Evolutionary conservation across 148 eudicot genomes (phyloP).

Genomic region (Selenicereus undatus): DNA sequence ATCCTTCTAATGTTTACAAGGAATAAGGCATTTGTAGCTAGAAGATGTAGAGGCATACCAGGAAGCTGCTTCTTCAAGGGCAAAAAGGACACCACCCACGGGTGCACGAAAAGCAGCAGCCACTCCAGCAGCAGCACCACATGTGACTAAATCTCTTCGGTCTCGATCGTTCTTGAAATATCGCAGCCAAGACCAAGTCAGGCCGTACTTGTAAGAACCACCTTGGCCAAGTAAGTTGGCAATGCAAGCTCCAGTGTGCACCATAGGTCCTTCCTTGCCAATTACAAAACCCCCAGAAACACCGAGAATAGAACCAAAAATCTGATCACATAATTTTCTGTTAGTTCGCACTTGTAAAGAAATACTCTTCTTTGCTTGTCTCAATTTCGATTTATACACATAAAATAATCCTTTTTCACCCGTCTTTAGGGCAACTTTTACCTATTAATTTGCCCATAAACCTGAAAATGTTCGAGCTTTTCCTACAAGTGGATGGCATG

Average conservation of each 20-base stretch:
- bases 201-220: conserved; percentile 44
- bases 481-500: no score
- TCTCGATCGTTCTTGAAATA: conserved; percentile 57
- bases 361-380: not conserved
- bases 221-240: conserved; percentile 56
- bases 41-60: conserved; percentile 29
- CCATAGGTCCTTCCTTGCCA: conserved; percentile 54
- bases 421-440: no score
- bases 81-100: conserved; percentile 60
- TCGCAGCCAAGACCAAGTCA: conserved; percentile 52
- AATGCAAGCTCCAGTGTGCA: conserved; percentile 56
- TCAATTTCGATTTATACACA: not conserved
- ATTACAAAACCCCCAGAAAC: conserved; percentile 46
- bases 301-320: conserved; percentile 40
- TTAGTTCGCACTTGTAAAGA: not conserved
- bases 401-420: not conserved
- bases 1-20: no score
- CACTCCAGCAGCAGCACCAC: conserved; percentile 61
- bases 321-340: conserved; percentile 23
- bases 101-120: conserved; percentile 67
- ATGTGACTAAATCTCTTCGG: conserved; percentile 49
- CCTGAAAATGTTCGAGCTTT: no score
- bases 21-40: no score
- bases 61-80: conserved; percentile 63
- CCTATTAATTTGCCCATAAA: no score